A percentile compares a stretch with the other conserved stretches of the same genome.
phyloP scores from a whole-genome alignment of 768 basidiomycete genomes.

The Russula earlei region DNA sequence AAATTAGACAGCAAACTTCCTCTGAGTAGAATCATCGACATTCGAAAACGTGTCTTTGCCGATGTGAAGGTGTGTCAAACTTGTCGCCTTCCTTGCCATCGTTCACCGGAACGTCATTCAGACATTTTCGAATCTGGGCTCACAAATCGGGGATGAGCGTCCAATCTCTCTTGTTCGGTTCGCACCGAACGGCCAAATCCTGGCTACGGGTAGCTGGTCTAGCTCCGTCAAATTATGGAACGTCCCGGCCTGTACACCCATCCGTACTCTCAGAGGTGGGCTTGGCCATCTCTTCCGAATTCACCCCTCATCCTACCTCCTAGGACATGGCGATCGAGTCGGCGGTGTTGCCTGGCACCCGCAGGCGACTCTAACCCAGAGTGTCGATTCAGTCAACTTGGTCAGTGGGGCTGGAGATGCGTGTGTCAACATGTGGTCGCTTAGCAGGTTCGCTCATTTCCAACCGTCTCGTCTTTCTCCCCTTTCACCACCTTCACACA shows the following conservation, averaged over 20 bases:
- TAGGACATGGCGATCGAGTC: slow-evolving; percentile 83
- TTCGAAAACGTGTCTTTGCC: slow-evolving; percentile 81
- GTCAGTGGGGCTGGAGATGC: slow-evolving; percentile 88
- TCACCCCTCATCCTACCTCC: slow-evolving; percentile 9
- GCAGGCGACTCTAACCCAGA: slow-evolving; percentile 67
- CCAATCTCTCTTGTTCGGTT: slow-evolving; percentile 92
- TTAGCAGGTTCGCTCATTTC: slow-evolving; percentile 51
- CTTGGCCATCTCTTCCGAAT: slow-evolving; percentile 10
- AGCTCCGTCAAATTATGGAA: slow-evolving; percentile 94
- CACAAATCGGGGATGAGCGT: slow-evolving; percentile 95
- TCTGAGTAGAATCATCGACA: slow-evolving; percentile 80
- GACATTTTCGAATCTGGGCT: slow-evolving; percentile 89
- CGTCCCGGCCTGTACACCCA: slow-evolving; percentile 78
- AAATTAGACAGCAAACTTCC: slow-evolving; percentile 81
- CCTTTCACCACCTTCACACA: slow-evolving; percentile 25
- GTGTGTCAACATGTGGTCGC: slow-evolving; percentile 79
- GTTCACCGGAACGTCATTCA: neutral
- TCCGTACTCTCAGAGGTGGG: slow-evolving; percentile 66
- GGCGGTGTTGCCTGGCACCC: slow-evolving; percentile 99
- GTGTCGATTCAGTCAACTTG: slow-evolving; percentile 62
- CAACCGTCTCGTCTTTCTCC: neutral
- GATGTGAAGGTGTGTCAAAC: slow-evolving; percentile 71
- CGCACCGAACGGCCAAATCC: slow-evolving; percentile 78
- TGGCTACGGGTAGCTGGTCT: slow-evolving; percentile 95
- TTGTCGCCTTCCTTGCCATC: neutral